Conservation (phyloP, 2,329 filamentous ascomycete species). For the Ceratocystis cubensis region DNA sequence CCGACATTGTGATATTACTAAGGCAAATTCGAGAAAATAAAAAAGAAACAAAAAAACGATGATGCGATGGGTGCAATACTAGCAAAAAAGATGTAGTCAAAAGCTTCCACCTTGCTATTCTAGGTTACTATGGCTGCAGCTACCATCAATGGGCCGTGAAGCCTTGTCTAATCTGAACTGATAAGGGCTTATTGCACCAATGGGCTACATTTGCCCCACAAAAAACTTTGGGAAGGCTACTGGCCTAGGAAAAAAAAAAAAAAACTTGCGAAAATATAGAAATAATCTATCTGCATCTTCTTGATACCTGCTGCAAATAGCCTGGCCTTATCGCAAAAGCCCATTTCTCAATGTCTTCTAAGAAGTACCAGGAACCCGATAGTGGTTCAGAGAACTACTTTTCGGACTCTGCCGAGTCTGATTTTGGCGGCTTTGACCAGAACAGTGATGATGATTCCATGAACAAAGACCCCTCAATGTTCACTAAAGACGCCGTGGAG, state of each 20-base stretch:
- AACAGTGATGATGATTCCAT: conserved; percentile 25
- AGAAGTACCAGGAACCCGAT: conserved; percentile 12
- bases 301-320: neutral
- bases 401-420: conserved; percentile 24
- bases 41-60: neutral
- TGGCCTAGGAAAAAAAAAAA: conserved; percentile 17
- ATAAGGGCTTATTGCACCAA: conserved; percentile 21
- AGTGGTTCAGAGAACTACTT: conserved; percentile 24
- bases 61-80: neutral
- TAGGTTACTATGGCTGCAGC: conserved; percentile 11
- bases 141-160: conserved; percentile 5
- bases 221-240: conserved; percentile 19
- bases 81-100: neutral
- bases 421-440: conserved; percentile 25
- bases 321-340: neutral
- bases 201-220: conserved; percentile 1
- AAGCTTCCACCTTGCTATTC: conserved; percentile 11
- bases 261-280: conserved; percentile 12
- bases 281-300: neutral
- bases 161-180: neutral
- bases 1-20: conserved; percentile 8
- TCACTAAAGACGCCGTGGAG: conserved; percentile 69
- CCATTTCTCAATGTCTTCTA: conserved; percentile 12
- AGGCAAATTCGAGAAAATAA: neutral
- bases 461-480: conserved; percentile 24